Evolutionary conservation across 192 early-diverging fungal species (phyloP), one percentile per base, ranked within the genome.

Genomic region (Chytriomyces hyalinus): DNA sequence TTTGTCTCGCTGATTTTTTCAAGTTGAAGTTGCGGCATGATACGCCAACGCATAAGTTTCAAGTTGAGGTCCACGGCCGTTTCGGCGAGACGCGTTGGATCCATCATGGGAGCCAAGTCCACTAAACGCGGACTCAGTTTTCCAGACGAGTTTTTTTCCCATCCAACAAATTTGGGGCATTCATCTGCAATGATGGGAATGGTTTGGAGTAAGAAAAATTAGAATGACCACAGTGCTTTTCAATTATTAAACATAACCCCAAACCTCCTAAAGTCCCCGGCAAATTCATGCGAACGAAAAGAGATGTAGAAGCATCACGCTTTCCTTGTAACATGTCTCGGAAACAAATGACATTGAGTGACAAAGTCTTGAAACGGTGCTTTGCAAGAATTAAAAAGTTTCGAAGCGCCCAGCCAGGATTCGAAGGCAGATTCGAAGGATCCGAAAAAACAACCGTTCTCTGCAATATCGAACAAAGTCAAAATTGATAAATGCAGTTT

Each of bases 41-140:
- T 84, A 11, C 97, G 87, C 97, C 97, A 99, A 53, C 94, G 90
- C 97, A 99, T 99, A 60, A 99, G 86, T 75, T 97, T 96, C 61
- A 99, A 87, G 77, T 99, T 99, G 49, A 99, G 81, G 72, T 96
- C 93, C 17, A 99, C 93, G 3, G 97, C 93, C 0, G 95, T 93
- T 59, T 92, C 92, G 1, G 96, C 94, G 67, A 98, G 84, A 63
- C 92, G 84, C 48, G 66, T 75, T 5, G 96, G 96, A 72, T 97
- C 94, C 97, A 99, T 97, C 22, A 95, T 79, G 6, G 93, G 90
- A 0, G 93, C 92, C 6, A 99, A 84, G 49, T 98, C 92, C 6
- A 89, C 93, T 10, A 93, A 69, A 20, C 96, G 92, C 44, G 96
- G 94, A 9, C 88, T 92, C 20, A 94, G 89, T 76, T 93, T 92